Percentiles rank a stretch among this genome's conserved stretches.
These are phyloP conservation scores for Moniliophthora roreri DNA, from an alignment of 1,284 basidiomycete genomes.

Conservation along the genomic window DNA sequence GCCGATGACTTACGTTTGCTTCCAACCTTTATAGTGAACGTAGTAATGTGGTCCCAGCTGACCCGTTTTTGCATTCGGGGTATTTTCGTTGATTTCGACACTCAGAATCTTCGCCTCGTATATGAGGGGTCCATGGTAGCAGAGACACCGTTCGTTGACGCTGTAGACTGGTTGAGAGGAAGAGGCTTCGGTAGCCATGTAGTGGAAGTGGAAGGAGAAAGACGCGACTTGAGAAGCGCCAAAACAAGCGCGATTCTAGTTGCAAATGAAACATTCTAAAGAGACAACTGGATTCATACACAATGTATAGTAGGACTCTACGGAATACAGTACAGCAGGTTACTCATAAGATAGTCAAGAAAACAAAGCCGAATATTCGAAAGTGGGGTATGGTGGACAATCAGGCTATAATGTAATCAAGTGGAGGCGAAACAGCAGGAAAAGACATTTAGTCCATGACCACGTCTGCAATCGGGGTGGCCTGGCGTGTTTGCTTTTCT, in stretches of 20 bases:
- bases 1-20: slow-evolving; percentile 79
- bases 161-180: slow-evolving; percentile 15
- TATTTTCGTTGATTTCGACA: slow-evolving; percentile 64
- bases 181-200: slow-evolving; percentile 3
- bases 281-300: no score
- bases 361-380: no score
- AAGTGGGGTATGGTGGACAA: no score
- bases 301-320: no score
- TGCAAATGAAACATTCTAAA: no score
- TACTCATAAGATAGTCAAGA: no score
- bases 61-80: slow-evolving; percentile 66
- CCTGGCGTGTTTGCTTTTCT: slow-evolving; percentile 26
- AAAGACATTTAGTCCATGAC: slow-evolving; percentile 15
- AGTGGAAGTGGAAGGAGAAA: background rate
- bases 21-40: slow-evolving; percentile 99
- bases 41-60: slow-evolving; percentile 82
- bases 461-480: slow-evolving; percentile 11
- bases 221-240: no score
- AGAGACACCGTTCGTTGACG: slow-evolving; percentile 80
- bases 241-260: no score
- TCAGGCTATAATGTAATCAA: background rate
- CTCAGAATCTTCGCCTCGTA: slow-evolving; percentile 96
- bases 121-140: slow-evolving; percentile 92
- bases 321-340: no score
- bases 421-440: background rate